A percentile compares a stretch with the other conserved stretches of the same genome.
phyloP scores from a whole-genome alignment of 495 filamentous ascomycete genomes.

The Neurospora sp. region DNA sequence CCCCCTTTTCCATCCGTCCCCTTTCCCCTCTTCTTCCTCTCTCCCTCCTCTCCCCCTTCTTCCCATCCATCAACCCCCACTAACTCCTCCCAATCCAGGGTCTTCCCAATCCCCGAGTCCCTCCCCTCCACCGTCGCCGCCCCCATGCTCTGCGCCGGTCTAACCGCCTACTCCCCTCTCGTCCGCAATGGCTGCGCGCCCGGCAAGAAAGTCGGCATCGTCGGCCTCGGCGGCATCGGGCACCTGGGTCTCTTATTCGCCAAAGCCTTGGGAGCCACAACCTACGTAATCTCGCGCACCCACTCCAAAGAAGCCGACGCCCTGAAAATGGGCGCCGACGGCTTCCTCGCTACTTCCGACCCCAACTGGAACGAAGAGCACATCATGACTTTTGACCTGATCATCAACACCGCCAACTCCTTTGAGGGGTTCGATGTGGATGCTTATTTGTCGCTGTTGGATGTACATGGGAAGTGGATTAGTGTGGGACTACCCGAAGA shows the following conservation, averaged over 20 bases:
- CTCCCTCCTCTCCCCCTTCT: not conserved
- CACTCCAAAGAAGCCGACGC: conserved; percentile 63
- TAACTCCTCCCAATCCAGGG: conserved; percentile 16
- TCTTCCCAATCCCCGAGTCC: conserved; percentile 70
- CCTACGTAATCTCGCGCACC: conserved; percentile 59
- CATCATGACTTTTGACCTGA: conserved; percentile 48
- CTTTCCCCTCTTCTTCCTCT: not conserved
- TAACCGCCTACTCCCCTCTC: conserved; percentile 72
- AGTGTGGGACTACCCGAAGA: conserved; percentile 78
- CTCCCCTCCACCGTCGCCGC: conserved; percentile 59
- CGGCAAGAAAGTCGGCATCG: conserved; percentile 73
- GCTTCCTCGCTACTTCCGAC: conserved; percentile 58
- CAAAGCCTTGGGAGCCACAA: conserved; percentile 60
- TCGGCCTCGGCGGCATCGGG: conserved; percentile 62
- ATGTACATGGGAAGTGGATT: conserved; percentile 76
- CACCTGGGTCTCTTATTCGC: conserved; percentile 66
- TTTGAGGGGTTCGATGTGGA: conserved; percentile 47
- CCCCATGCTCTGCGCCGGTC: conserved; percentile 82
- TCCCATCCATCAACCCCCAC: not conserved
- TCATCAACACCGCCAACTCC: conserved; percentile 47
- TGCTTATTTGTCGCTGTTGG: conserved; percentile 67
- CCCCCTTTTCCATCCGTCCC: not conserved
- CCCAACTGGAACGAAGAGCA: conserved; percentile 53
- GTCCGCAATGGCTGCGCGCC: conserved; percentile 63
- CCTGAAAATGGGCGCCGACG: conserved; percentile 58